phyloP scores from a whole-genome alignment of 116 monocot genomes.

The Zostera marina region DNA sequence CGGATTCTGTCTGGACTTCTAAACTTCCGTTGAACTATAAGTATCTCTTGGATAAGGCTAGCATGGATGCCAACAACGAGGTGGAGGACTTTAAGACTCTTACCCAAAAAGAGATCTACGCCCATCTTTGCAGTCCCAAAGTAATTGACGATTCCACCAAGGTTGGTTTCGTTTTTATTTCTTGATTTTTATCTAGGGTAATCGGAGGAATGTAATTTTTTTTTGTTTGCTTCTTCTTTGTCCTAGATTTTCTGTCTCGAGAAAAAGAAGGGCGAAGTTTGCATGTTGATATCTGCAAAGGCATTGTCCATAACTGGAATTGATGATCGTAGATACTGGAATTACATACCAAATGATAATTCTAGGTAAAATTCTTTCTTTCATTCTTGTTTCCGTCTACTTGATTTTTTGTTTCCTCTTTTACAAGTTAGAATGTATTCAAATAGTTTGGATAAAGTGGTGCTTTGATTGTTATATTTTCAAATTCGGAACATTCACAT shows the following conservation, averaged over 20 bases:
- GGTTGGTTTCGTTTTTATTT: background rate
- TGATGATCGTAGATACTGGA: conserved; percentile 82
- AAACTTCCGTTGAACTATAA: conserved; percentile 47
- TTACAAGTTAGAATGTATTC: too few relatives aligned
- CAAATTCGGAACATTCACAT: too few relatives aligned
- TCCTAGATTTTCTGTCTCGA: conserved; percentile 46
- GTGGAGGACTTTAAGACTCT: background rate
- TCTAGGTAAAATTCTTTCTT: conserved; percentile 32
- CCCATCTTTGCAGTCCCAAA: background rate
- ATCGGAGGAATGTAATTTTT: background rate
- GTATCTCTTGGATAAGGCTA: conserved; percentile 19
- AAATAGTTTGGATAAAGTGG: too few relatives aligned
- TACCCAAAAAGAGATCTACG: conserved; percentile 1
- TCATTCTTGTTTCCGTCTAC: background rate
- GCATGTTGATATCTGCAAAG: conserved; percentile 49
- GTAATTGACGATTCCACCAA: background rate
- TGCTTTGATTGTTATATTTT: too few relatives aligned
- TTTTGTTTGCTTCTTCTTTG: background rate
- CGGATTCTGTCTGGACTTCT: conserved; percentile 55
- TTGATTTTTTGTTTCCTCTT: too few relatives aligned
- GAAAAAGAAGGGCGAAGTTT: conserved; percentile 35
- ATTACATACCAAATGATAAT: conserved; percentile 44
- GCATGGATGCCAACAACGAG: background rate
- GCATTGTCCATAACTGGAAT: conserved; percentile 61
- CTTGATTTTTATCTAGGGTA: background rate